These are phyloP conservation scores for Grigorovia transvaalensis DNA, from an alignment of 805 yeast genomes.

Conservation along the genomic window DNA sequence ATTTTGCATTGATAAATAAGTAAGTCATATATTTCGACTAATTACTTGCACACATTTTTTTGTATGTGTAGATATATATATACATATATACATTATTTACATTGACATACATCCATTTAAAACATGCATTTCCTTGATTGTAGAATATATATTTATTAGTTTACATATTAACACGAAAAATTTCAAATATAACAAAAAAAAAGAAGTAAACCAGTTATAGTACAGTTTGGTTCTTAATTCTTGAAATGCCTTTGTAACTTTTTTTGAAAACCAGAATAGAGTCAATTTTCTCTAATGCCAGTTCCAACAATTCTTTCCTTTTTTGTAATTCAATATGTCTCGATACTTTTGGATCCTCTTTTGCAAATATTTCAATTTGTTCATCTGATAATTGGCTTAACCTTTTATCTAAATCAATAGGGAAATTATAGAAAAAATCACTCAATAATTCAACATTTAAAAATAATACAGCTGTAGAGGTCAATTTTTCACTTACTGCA, in stretches of 20 bases:
- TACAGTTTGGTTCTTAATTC: background rate
- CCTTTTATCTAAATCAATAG: constrained; percentile 78
- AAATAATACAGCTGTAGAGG: constrained; percentile 87
- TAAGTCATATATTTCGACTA: background rate
- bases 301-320: constrained; percentile 76
- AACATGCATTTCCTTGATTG: background rate
- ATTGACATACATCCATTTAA: background rate
- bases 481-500: constrained; percentile 82
- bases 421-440: constrained; percentile 93
- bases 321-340: constrained; percentile 89
- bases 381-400: constrained; percentile 55
- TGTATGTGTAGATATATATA: background rate
- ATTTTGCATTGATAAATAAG: constrained; percentile 16
- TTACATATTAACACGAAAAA: background rate
- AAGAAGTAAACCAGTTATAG: background rate
- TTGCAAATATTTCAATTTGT: constrained; percentile 81
- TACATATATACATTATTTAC: background rate
- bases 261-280: constrained; percentile 33
- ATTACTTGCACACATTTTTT: too few species aligned
- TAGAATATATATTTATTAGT: background rate
- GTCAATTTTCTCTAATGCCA: constrained; percentile 79
- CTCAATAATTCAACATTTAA: constrained; percentile 87
- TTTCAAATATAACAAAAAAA: background rate
- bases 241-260: constrained; percentile 21
- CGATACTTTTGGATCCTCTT: constrained; percentile 85